Percentiles rank a stretch among this genome's conserved stretches.
Evolutionary conservation across 2,329 filamentous ascomycete genomes (phyloP).

Genomic region (Furcasterigmium furcatum): DNA sequence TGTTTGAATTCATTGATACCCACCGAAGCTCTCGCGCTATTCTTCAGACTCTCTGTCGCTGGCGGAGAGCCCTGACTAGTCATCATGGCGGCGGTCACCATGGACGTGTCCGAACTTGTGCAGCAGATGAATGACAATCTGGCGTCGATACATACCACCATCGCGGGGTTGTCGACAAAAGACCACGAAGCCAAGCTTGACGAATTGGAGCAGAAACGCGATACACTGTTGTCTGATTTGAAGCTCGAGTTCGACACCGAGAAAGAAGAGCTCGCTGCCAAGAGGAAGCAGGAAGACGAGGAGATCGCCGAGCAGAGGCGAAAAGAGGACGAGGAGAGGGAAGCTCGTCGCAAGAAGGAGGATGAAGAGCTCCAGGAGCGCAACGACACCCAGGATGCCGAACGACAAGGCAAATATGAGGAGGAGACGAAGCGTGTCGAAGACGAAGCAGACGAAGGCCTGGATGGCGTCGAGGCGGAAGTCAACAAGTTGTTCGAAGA

Average conservation of each 20-base stretch:
- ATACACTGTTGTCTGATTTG: slow-evolving; percentile 26
- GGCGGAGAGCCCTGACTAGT: too few relatives aligned
- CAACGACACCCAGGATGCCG: slow-evolving; percentile 24
- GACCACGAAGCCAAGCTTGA: slow-evolving; percentile 32
- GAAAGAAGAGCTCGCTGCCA: slow-evolving; percentile 20
- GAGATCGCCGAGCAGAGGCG: slow-evolving; percentile 29
- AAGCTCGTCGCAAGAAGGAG: slow-evolving; percentile 27
- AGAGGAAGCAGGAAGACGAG: slow-evolving; percentile 23
- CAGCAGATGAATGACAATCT: slow-evolving; percentile 39
- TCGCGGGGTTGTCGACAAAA: slow-evolving; percentile 26
- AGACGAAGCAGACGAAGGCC: slow-evolving; percentile 29
- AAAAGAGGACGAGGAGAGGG: slow-evolving; percentile 37
- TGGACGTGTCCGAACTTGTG: slow-evolving; percentile 34
- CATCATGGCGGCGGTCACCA: slow-evolving; percentile 11
- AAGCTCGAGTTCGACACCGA: slow-evolving; percentile 25
- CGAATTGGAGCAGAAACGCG: slow-evolving; percentile 33
- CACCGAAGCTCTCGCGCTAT: too few relatives aligned
- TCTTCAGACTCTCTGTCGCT: too few relatives aligned
- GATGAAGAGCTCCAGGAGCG: slow-evolving; percentile 27
- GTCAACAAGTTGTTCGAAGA: slow-evolving; percentile 22
- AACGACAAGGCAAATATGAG: slow-evolving; percentile 22
- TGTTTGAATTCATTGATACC: too few relatives aligned
- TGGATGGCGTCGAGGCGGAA: slow-evolving; percentile 28
- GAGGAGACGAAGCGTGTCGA: slow-evolving; percentile 26
- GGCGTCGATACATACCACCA: slow-evolving; percentile 31